phyloP scores from a whole-genome alignment of 352 stramenopile genomes.

The Thalassiosira allenii region DNA sequence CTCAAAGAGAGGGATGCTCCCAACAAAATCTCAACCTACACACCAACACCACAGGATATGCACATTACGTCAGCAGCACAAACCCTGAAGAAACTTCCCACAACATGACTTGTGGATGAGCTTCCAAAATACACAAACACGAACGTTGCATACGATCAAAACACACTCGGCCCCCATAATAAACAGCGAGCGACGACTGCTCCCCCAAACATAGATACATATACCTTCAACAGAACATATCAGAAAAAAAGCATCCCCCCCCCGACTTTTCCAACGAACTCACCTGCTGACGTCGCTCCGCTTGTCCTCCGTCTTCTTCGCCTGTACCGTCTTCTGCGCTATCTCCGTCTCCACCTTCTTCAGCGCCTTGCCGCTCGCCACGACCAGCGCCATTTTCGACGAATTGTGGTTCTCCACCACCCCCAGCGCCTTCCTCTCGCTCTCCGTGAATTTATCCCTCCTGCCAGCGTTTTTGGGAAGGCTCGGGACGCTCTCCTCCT shows the following conservation, averaged over 20 bases:
- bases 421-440: conserved; percentile 56
- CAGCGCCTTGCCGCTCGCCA: conserved; percentile 46
- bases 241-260: neutral
- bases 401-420: conserved; percentile 58
- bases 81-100: no score
- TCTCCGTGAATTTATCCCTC: neutral
- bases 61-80: no score
- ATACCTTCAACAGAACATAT: neutral
- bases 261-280: conserved; percentile 2
- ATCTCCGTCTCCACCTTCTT: conserved; percentile 45
- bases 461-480: neutral
- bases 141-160: no score
- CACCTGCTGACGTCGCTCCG: conserved; percentile 33
- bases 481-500: neutral
- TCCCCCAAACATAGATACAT: no score
- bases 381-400: conserved; percentile 64
- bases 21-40: no score
- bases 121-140: no score
- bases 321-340: neutral
- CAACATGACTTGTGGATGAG: no score
- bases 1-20: conserved; percentile 30
- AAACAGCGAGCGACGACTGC: no score
- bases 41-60: neutral
- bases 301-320: conserved; percentile 29
- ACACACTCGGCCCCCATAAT: no score